phyloP scores from a whole-genome alignment of 768 basidiomycete genomes.

The Rhizopogon sp. region DNA sequence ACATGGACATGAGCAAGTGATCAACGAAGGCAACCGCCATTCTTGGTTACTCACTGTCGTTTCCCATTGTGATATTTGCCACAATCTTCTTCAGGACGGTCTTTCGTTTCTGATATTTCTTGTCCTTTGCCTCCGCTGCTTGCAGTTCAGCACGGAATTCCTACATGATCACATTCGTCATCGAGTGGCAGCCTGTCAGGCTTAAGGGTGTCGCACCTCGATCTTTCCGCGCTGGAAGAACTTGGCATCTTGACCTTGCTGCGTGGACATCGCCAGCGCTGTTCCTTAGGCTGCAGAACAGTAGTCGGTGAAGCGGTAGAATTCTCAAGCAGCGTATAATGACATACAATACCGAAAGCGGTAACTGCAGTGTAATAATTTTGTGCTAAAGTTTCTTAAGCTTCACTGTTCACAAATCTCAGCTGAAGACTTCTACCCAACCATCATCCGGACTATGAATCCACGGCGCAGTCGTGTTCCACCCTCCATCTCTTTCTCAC shows the following conservation, averaged over 20 bases:
- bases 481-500: slow-evolving; percentile 7
- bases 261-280: slow-evolving; percentile 33
- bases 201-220: slow-evolving; percentile 48
- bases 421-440: neutral
- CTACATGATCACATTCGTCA: slow-evolving; percentile 31
- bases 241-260: slow-evolving; percentile 82
- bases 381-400: too few species aligned
- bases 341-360: neutral
- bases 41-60: slow-evolving; percentile 73
- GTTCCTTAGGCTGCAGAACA: neutral
- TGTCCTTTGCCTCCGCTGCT: slow-evolving; percentile 92
- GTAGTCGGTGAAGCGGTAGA: neutral
- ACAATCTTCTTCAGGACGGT: slow-evolving; percentile 95
- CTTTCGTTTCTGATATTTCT: slow-evolving; percentile 92
- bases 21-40: neutral
- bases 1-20: slow-evolving; percentile 16
- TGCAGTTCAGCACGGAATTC: slow-evolving; percentile 91
- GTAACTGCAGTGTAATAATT: neutral
- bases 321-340: too few species aligned
- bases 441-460: slow-evolving; percentile 4
- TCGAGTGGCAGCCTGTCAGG: slow-evolving; percentile 5
- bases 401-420: too few species aligned
- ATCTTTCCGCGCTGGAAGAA: slow-evolving; percentile 92
- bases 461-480: slow-evolving; percentile 4
- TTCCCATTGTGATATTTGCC: slow-evolving; percentile 99